Evolutionary conservation across 2,329 filamentous ascomycete species (phyloP).

Genomic region (Cladophialophora psammophila): DNA sequence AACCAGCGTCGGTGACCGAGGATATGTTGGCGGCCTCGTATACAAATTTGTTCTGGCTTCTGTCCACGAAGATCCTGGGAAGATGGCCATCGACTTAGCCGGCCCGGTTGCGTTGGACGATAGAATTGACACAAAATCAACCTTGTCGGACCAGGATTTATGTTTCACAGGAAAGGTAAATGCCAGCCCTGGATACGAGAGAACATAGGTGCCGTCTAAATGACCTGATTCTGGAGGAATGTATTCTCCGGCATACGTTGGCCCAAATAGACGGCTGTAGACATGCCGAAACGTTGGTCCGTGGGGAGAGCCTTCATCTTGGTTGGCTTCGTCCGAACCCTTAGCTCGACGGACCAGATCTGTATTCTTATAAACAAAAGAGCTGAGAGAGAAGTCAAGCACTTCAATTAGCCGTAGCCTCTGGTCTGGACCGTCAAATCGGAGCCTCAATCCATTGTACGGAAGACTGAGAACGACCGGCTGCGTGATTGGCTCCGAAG

Average conservation of each 20-base stretch:
- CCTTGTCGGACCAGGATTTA: conserved; percentile 73
- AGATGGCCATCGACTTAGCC: conserved; percentile 88
- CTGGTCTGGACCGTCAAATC: conserved; percentile 94
- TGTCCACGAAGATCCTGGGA: conserved; percentile 88
- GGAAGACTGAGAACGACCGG: conserved; percentile 80
- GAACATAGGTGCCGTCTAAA: conserved; percentile 76
- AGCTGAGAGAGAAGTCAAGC: conserved; percentile 84
- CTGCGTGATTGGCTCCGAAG: conserved; percentile 74
- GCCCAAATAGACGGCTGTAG: conserved; percentile 91
- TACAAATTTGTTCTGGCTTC: conserved; percentile 80
- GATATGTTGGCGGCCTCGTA: conserved; percentile 74
- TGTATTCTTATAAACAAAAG: conserved; percentile 80
- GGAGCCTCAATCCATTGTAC: conserved; percentile 84
- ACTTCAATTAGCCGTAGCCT: conserved; percentile 90
- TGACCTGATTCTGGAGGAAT: conserved; percentile 67
- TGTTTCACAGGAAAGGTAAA: conserved; percentile 85
- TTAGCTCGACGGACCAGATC: conserved; percentile 72
- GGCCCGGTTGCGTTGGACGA: conserved; percentile 78
- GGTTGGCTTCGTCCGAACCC: conserved; percentile 51
- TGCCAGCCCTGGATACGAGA: conserved; percentile 93
- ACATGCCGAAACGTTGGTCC: conserved; percentile 87
- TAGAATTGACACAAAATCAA: conserved; percentile 85
- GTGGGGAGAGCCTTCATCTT: conserved; percentile 47
- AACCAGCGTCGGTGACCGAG: conserved; percentile 73
- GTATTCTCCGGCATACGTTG: conserved; percentile 93